Base-by-base conservation (phyloP, 2,329 filamentous ascomycete genomes). In the Cercospora beticola region DNA sequence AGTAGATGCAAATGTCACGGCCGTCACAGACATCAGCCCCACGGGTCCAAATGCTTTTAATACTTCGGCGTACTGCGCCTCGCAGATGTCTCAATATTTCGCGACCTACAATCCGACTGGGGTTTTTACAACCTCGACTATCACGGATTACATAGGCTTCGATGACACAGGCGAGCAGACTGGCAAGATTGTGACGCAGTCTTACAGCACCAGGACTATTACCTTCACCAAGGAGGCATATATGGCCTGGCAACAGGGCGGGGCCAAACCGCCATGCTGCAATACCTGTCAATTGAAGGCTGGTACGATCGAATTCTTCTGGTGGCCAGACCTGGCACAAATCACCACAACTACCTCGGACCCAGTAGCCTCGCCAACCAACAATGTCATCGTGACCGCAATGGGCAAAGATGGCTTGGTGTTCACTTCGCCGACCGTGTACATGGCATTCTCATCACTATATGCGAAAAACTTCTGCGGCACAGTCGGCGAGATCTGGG, bases 301-400 rank as follows among this genome's bases (percentile, higher is more conserved):
- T 33, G 66, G 66, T 9, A 68, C 66, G 5, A 68, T 68, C 12
- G 54, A 68, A 33, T 68, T 68, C 46, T 68, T 60, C 56, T 68
- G 66, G 66, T 68, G 66, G 66, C 66, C 66, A 8, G 66, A 33
- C 21, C 49, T 68, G n/a, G 66, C 66, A 21, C 61, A 36, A 31
- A 43, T 28, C n/a, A 68, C 66, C 8, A 23, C 58, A 28, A 60
- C 61, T 8, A 14, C 62, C 36, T 26, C 31, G 10, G 40, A n/a
- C 7, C 31, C 10, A 28, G 30, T 16, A 14, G 16, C 56, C 2
- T 30, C 28, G 5, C 40, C 60, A 5, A 43, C 43, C 7, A 62
- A 14, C 43, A 52, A 33, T 49, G 26, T 23, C 21, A 28, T 10
- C 2, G 57, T 68, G 8, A 68, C 66, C 5, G 56, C 62, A 12